Evolutionary conservation across 2,329 filamentous ascomycete genomes (phyloP).

Genomic region (Huntiella moniliformis): DNA sequence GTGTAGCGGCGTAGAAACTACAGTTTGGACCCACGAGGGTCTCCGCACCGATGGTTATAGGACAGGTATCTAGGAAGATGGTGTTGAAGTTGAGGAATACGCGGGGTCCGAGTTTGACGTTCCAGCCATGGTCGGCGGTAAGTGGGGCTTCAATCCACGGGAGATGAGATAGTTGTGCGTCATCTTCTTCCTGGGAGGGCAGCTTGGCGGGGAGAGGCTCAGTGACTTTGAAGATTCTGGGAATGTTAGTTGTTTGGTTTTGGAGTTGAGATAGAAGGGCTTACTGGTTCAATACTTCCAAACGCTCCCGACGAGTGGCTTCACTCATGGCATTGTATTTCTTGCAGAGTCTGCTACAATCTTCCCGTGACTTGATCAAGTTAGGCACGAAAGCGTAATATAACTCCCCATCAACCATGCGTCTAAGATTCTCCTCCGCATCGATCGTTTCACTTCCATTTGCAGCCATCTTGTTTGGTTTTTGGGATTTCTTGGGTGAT

Average conservation of each 20-base stretch:
- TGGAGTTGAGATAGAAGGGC: constrained; percentile 15
- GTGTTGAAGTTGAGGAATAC: constrained; percentile 61
- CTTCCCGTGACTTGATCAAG: constrained; percentile 40
- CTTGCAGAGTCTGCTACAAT: constrained; percentile 41
- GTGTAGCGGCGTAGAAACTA: constrained; percentile 53
- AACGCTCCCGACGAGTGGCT: constrained; percentile 38
- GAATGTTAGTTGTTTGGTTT: background rate
- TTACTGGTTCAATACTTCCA: constrained; percentile 56
- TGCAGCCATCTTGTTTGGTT: background rate
- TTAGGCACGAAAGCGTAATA: constrained; percentile 58
- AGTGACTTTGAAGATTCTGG: constrained; percentile 29
- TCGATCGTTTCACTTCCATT: constrained; percentile 1
- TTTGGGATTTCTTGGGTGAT: too few species aligned
- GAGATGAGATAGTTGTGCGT: constrained; percentile 40
- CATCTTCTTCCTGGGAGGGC: constrained; percentile 33
- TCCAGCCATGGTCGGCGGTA: constrained; percentile 59
- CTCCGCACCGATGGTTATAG: constrained; percentile 55
- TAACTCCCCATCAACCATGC: constrained; percentile 49
- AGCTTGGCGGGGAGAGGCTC: constrained; percentile 38
- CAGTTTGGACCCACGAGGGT: constrained; percentile 67
- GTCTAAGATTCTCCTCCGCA: constrained; percentile 13
- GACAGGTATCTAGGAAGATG: constrained; percentile 58
- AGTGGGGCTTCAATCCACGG: constrained; percentile 55
- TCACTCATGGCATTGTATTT: constrained; percentile 45
- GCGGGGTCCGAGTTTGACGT: constrained; percentile 48